Conservation (phyloP, 106 monocot species). For the Amphibolis antarctica region DNA sequence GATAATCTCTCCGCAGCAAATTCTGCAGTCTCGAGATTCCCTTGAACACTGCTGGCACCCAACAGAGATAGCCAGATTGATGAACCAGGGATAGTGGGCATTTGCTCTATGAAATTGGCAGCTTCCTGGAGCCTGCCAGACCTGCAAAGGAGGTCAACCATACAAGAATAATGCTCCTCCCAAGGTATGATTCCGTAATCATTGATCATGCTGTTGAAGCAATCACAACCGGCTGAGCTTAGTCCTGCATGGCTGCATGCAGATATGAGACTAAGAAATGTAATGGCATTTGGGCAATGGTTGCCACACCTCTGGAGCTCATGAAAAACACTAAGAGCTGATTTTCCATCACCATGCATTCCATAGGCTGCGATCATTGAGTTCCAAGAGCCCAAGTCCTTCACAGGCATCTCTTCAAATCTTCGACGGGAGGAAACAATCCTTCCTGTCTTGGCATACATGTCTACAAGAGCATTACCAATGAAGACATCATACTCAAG, state of each 20-base stretch:
- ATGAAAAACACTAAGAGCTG: conserved; percentile 22
- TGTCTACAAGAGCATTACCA: conserved; percentile 42
- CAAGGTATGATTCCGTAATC: conserved; percentile 22
- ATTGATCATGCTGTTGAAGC: conserved; percentile 28
- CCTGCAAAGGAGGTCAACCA: conserved; percentile 62
- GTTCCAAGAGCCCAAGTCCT: conserved; percentile 39
- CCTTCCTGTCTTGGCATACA: conserved; percentile 54
- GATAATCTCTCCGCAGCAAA: conserved; percentile 43
- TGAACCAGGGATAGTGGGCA: conserved; percentile 16
- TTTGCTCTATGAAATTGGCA: conserved; percentile 23
- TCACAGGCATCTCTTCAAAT: conserved; percentile 17
- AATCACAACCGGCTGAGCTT: conserved; percentile 12
- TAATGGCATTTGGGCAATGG: conserved; percentile 38
- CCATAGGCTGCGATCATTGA: conserved; percentile 42
- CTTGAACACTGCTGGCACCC: conserved; percentile 30
- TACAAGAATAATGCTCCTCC: conserved; percentile 48
- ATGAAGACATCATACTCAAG: conserved; percentile 19
- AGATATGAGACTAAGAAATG: conserved; percentile 33
- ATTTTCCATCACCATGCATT: conserved; percentile 32
- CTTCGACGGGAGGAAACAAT: conserved; percentile 20
- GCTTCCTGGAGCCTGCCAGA: conserved; percentile 51
- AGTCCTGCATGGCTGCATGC: conserved; percentile 57
- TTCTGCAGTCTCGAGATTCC: conserved; percentile 38
- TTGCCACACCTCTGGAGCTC: conserved; percentile 27
- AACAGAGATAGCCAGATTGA: conserved; percentile 38